Percentiles rank a stretch among this genome's conserved stretches.
phyloP scores from a whole-genome alignment of 2,329 filamentous ascomycete species.

The Parastagonospora nodorum region DNA sequence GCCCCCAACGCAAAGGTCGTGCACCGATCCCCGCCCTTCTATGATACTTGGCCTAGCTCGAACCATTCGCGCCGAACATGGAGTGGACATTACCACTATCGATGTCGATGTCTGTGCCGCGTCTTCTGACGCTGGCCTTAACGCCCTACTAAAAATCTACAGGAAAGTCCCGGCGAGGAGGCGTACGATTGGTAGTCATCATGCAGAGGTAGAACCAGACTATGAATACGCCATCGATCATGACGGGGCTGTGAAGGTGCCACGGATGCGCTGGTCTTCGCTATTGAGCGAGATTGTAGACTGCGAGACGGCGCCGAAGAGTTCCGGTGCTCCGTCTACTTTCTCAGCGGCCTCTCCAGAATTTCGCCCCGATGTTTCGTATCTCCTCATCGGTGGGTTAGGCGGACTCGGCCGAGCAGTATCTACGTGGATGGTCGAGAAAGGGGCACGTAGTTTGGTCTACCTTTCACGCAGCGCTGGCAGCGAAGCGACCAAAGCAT shows the following conservation, averaged over 20 bases:
- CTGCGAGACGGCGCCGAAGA: too few relatives aligned
- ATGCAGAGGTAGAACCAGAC: slow-evolving; percentile 28
- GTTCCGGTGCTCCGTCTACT: too few relatives aligned
- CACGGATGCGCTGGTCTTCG: too few relatives aligned
- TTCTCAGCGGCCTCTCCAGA: too few relatives aligned
- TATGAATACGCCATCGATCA: slow-evolving; percentile 34
- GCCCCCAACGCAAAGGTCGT: slow-evolving; percentile 18
- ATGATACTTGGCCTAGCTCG: slow-evolving; percentile 36
- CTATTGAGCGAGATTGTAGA: too few relatives aligned
- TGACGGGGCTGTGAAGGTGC: too few relatives aligned
- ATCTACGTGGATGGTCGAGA: slow-evolving; percentile 18
- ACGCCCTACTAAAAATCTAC: too few relatives aligned
- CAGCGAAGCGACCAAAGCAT: neutral
- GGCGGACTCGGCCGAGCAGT: slow-evolving; percentile 25
- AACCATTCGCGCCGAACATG: slow-evolving; percentile 33
- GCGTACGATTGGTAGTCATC: too few relatives aligned
- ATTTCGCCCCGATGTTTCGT: slow-evolving; percentile 10
- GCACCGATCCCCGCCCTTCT: slow-evolving; percentile 33
- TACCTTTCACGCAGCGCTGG: slow-evolving; percentile 20
- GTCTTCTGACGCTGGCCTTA: too few relatives aligned
- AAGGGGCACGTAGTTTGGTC: slow-evolving; percentile 21
- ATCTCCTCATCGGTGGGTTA: slow-evolving; percentile 31
- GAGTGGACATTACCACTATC: slow-evolving; percentile 29
- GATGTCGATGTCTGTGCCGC: slow-evolving; percentile 27
- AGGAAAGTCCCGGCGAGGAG: too few relatives aligned